phyloP scores from a whole-genome alignment of 2,329 filamentous ascomycete genomes.

The Cercospora berteroae region DNA sequence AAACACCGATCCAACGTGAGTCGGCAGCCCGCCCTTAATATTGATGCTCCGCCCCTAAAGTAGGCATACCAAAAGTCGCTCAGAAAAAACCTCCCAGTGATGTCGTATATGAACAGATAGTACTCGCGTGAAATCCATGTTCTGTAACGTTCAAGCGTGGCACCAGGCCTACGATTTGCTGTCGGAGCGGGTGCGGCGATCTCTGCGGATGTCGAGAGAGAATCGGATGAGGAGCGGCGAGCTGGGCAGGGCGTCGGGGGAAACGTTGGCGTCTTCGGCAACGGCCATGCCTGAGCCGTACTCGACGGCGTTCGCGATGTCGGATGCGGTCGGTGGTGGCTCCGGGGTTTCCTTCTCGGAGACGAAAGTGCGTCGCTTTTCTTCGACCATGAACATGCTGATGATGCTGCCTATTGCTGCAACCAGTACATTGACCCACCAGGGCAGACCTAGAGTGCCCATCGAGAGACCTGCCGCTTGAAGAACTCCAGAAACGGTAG shows the following conservation, averaged over 20 bases:
- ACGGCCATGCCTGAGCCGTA: constrained; percentile 28
- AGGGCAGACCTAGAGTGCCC: constrained; percentile 83
- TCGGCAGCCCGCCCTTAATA: constrained; percentile 9
- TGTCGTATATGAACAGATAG: constrained; percentile 16
- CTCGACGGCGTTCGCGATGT: constrained; percentile 23
- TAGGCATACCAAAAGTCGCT: constrained; percentile 22
- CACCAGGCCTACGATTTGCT: constrained; percentile 25
- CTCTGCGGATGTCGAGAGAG: constrained; percentile 27
- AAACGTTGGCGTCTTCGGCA: constrained; percentile 29
- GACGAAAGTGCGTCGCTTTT: constrained; percentile 32
- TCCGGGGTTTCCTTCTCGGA: constrained; percentile 29
- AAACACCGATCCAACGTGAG: constrained; percentile 17
- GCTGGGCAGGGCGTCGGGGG: constrained; percentile 25
- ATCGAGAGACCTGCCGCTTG: constrained; percentile 76
- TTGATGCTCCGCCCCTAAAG: constrained; percentile 11
- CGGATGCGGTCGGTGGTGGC: constrained; percentile 22
- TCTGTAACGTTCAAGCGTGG: constrained; percentile 9
- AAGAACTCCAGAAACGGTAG: constrained; percentile 79
- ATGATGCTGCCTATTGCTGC: constrained; percentile 72
- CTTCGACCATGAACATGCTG: constrained; percentile 64
- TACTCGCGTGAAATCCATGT: constrained; percentile 7
- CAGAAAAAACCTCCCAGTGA: constrained; percentile 24
- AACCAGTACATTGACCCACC: constrained; percentile 85
- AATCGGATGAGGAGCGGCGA: constrained; percentile 33
- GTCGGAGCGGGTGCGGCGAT: constrained; percentile 21